Base-by-base conservation (phyloP, 495 filamentous ascomycete species). In the Pseudevernia furfuracea region DNA sequence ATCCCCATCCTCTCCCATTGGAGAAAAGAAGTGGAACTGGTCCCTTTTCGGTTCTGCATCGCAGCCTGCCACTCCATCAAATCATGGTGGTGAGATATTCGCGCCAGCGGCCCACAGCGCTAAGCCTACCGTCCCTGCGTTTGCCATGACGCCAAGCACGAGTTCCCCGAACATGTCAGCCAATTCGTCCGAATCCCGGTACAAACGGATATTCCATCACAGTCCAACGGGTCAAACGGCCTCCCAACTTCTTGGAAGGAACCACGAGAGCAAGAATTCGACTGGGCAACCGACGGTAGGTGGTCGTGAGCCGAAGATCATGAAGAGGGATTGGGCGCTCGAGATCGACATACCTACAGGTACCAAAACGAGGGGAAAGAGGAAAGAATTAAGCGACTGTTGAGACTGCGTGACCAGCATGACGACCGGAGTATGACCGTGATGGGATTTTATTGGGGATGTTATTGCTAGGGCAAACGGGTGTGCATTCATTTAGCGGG, bases 71-170 rank as follows among this genome's bases (percentile, higher is more conserved):
- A 71, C 69, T 23, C 69, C 69, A 34, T 67, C 34, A 4, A n/a
- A 43, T 21, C 52, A 39, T 12, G 12, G 28, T 3, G 19, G 10
- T 37, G 23, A 38, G 23, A 21, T 43, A 34, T 46, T 67, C 59
- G 41, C 49, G 38, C 36, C 52, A 32, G 61, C 55, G 5, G 25
- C 59, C 39, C 37, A 60, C 49, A 28, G 63, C 68, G 8, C 68
- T 37, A 60, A 70, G 23, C 30, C 56, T 10, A 12, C 60, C 6
- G 39, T 49, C 21, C 58, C 56, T 17, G 34, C 60, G 25, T 55
- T 69, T 32, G 44, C 57, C 10, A 71, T 69, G 69, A 71, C 69
- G 39, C 65, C 69, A 14, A 60, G 58, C 49, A 64, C 60, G 44
- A 65, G 55, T 28, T 48, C 58, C 28, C 41, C 36, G 25, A 53